Evolutionary conservation across 1,284 basidiomycete genomes (phyloP), one percentile per base, ranked within the genome.

Genomic region (Kalmanozyma brasiliensis): DNA sequence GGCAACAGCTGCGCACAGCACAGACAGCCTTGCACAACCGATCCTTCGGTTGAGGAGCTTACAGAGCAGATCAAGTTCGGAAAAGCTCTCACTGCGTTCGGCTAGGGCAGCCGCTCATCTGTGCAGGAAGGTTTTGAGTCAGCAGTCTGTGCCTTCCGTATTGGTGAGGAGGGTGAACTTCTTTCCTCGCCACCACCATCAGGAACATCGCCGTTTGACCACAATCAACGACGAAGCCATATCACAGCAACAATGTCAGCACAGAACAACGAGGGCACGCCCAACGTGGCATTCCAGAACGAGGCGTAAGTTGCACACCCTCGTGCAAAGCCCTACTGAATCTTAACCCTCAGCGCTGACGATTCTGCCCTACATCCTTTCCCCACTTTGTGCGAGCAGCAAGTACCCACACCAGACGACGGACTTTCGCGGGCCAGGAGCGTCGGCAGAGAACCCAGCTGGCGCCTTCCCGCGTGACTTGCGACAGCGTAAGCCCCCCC

Each of bases 281-380:
- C 67, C 29, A 70, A 65, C 51, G 67, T 70, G 11, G 61, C 67
- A 17, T 70, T 70, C 51, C 67, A 70, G 43, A 70, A 65, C 67
- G 67, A 70, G 37, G 61, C 62, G 67, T 70, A 59, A 17, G 67
- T 61, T 3, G 20, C 17, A 23, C 26, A 11, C 17, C 17, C 43
- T 19, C 11, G 11, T 8, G 8, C 16, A 8, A 9, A n/a, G n/a
- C n/a, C n/a, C n/a, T n/a, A n/a, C n/a, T 14, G 16, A 37, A 17
- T 22, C 26, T 8, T 8, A 14, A n/a, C 8, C 32, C 0, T 33
- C 13, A 26, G 24, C 26, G 33, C 24, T 20, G 17, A 23, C n/a
- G 22, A 4, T 10, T 16, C 6, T 29, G n/a, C 23, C 29, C 20
- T 24, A 10, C 16, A 37, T 30, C 20, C 38, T 40, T 24, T 14